Evolutionary conservation across 441 rosid species (phyloP), one percentile per base, ranked within the genome.

Genomic region (Populus trichocarpa): DNA sequence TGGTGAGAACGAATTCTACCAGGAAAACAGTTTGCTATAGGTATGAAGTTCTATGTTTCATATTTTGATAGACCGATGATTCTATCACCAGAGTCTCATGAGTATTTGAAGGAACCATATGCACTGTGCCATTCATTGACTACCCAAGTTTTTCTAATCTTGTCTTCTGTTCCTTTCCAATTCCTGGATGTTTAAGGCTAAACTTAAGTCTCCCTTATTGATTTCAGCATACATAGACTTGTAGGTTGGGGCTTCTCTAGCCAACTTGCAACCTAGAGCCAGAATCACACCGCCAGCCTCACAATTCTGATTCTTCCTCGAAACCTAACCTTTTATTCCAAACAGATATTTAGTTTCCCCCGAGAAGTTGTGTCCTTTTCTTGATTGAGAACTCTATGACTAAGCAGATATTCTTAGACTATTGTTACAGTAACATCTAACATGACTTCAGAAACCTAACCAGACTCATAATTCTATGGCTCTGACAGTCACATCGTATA

Each of bases 231-330:
- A 72, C 75, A 65, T 81, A 81, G 80, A 83, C 66, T 67, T 42
- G 33, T 82, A 82, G 86, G 74, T 42, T 71, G 83, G 85, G 89
- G 79, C 88, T 75, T 85, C 32, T 63, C 79, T 71, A 71, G 25
- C 73, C 96, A 86, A 90, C 88, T 92, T 88, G 93, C 86, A 79
- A 69, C 73, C 70, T 77, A 78, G 79, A 77, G 77, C 84, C 81
- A 71, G 72, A 84, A 77, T 79, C 72, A 30, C 78, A 53, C 66
- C 76, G 74, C 84, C 77, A 36, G 59, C 78, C 78, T 83, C 75
- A 70, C 79, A 75, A 84, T 85, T 85, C 75, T 50, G 83, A 85
- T 83, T 72, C 88, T 76, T 16, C 78, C 53, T 59, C n/a, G 23
- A 59, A 63, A 68, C 83, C 80, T 77, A 70, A 57, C 78, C 73